phyloP scores from a whole-genome alignment of 1,139 yeast species.

The Candida sojae region DNA sequence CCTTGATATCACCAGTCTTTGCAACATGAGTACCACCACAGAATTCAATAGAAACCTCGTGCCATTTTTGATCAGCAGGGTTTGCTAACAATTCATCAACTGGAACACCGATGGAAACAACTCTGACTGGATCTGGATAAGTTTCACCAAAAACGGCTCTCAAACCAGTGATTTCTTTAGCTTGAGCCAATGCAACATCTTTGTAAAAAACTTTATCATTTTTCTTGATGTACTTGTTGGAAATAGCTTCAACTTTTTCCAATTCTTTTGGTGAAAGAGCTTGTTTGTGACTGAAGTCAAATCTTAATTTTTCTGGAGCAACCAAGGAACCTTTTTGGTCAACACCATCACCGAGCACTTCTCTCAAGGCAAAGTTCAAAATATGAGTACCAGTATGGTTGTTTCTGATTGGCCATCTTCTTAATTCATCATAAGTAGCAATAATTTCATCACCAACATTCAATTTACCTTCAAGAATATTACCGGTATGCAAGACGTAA shows the following conservation, averaged over 20 bases:
- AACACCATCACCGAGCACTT: slow-evolving; percentile 81
- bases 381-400: slow-evolving; percentile 99
- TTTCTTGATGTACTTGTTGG: slow-evolving; percentile 68
- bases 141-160: slow-evolving; percentile 99
- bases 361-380: slow-evolving; percentile 83
- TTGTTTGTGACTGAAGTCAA: slow-evolving; percentile 92
- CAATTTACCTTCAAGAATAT: slow-evolving; percentile 72
- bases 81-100: slow-evolving; percentile 75
- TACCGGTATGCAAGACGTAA: slow-evolving; percentile 93
- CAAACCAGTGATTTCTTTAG: slow-evolving; percentile 76
- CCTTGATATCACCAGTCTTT: slow-evolving; percentile 91
- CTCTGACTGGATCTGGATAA: slow-evolving; percentile 98
- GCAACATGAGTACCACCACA: slow-evolving; percentile 99
- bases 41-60: slow-evolving; percentile 80
- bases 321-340: slow-evolving; percentile 98
- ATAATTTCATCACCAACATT: slow-evolving; percentile 69
- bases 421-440: slow-evolving; percentile 87
- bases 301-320: slow-evolving; percentile 91
- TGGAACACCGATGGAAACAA: slow-evolving; percentile 91
- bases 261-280: slow-evolving; percentile 73
- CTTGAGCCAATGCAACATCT: slow-evolving; percentile 75
- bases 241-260: slow-evolving; percentile 70
- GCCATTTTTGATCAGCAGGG: slow-evolving; percentile 77
- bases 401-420: slow-evolving; percentile 96
- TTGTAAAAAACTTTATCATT: slow-evolving; percentile 75